Percentiles rank a stretch among this genome's conserved stretches.
phyloP scores from a whole-genome alignment of 495 filamentous ascomycete species.

The Rhypophila decipiens region DNA sequence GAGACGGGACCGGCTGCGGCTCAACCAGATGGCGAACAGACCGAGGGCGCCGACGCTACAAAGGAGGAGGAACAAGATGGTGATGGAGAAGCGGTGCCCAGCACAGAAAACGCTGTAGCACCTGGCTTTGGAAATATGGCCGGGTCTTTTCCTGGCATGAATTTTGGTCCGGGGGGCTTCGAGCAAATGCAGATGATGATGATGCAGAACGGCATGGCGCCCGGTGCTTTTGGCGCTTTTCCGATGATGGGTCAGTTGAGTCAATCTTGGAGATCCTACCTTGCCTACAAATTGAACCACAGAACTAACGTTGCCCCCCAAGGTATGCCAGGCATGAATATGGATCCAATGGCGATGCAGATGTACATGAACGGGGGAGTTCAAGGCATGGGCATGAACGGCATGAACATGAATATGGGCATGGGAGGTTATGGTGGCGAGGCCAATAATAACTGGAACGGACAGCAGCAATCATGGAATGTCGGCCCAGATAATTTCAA shows the following conservation, averaged over 20 bases:
- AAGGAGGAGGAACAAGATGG: conserved; percentile 28
- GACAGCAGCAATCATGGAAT: conserved; percentile 69
- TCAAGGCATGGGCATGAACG: conserved; percentile 83
- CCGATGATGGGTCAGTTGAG: conserved; percentile 77
- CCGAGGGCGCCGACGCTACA: conserved; percentile 15
- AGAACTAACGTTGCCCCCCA: background rate
- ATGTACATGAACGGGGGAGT: conserved; percentile 79
- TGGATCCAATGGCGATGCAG: conserved; percentile 88
- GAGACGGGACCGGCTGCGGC: conserved; percentile 3
- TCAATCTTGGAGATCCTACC: background rate
- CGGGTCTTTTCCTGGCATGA: background rate
- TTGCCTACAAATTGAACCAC: conserved; percentile 12
- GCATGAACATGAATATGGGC: conserved; percentile 86
- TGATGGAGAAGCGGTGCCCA: conserved; percentile 27
- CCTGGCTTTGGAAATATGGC: conserved; percentile 36
- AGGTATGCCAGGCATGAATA: conserved; percentile 75
- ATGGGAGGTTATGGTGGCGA: conserved; percentile 66
- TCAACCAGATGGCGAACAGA: conserved; percentile 12
- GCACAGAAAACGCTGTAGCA: conserved; percentile 12
- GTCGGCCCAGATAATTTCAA: conserved; percentile 63
- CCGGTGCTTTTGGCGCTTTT: conserved; percentile 53
- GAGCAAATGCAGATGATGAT: conserved; percentile 69
- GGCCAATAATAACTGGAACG: conserved; percentile 58
- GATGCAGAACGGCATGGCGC: conserved; percentile 70
- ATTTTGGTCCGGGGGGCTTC: conserved; percentile 56